Evolutionary conservation across 1,284 basidiomycete genomes (phyloP), one percentile per base, ranked within the genome.

Genomic region (Sporisorium scitamineum): DNA sequence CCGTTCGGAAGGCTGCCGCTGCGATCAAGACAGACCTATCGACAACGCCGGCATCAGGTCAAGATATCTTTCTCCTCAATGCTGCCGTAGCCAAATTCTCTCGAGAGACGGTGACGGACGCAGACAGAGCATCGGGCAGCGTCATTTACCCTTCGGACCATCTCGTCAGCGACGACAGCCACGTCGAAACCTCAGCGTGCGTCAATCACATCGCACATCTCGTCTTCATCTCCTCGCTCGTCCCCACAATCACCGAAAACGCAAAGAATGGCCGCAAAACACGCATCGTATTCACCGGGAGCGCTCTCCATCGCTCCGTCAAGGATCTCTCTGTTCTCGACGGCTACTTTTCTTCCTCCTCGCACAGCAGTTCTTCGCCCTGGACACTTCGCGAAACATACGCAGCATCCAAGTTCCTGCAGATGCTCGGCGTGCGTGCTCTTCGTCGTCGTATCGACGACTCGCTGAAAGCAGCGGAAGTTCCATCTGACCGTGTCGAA

Each of bases 161-260:
- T 16, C 56, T 78, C 11, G 47, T 61, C 24, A 42, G 52, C 31
- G 27, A 37, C 2, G 48, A 75, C 20, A 65, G 65, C 29, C 29
- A 18, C 22, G 50, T 76, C 53, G 76, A 78, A 51, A 64, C 59
- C 2, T 72, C 76, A 24, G 76, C 76, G 2, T 78, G 69, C 27
- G 73, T 76, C 51, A 78, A 78, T 22, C 76, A 78, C 37, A 52
- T 76, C 13, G 76, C 68, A 0, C 76, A 75, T 56, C 76, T 78
- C 24, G n/a, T 76, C 53, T 72, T 78, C 34, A 57, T 78, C 32
- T 57, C 60, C 16, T 44, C 31, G 5, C 76, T 78, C 26, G 14
- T 56, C 3, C 67, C 65, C 0, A 53, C 51, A 5, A 70, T 78
- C 59, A 34, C 54, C 0, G 41, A 56, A 18, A 65, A 64, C n/a